Percentiles rank a stretch among this genome's conserved stretches.
Conservation (phyloP, 1,284 basidiomycete species). For the Megacollybia platyphylla region DNA sequence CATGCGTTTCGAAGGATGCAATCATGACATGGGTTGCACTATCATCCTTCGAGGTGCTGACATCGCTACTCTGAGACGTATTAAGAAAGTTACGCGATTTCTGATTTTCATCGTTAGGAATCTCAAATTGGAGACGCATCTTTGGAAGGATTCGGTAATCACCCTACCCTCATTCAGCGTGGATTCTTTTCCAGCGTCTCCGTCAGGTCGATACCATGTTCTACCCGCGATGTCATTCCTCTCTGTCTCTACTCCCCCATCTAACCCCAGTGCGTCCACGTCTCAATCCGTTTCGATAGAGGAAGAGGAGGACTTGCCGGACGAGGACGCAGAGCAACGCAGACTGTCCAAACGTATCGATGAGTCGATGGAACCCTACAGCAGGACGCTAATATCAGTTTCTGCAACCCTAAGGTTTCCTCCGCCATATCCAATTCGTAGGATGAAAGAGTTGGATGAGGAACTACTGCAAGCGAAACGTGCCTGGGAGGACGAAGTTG, state of each 20-base stretch:
- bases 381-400: constrained; percentile 78
- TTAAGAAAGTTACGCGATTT: constrained; percentile 90
- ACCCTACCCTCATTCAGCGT: constrained; percentile 57
- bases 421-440: constrained; percentile 76
- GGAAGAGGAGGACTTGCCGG: constrained; percentile 41
- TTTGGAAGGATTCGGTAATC: constrained; percentile 91
- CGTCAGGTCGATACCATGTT: constrained; percentile 11
- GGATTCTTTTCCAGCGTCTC: constrained; percentile 44
- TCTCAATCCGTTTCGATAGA: constrained; percentile 10
- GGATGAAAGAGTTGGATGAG: constrained; percentile 81
- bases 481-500: constrained; percentile 76
- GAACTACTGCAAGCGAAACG: constrained; percentile 53
- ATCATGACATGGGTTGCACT: constrained; percentile 86
- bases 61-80: constrained; percentile 62
- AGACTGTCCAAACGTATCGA: constrained; percentile 64
- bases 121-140: constrained; percentile 85
- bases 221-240: constrained; percentile 10
- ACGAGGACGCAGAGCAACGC: constrained; percentile 57
- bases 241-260: constrained; percentile 14
- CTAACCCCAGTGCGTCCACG: constrained; percentile 16
- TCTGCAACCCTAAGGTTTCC: constrained; percentile 84
- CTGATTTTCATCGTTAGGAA: constrained; percentile 87
- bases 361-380: constrained; percentile 71
- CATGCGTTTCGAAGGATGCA: constrained; percentile 96
- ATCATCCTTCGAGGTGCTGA: constrained; percentile 88